Conservation (phyloP, 108 stramenopile genomes). For the Fragilariopsis cylindrus region DNA sequence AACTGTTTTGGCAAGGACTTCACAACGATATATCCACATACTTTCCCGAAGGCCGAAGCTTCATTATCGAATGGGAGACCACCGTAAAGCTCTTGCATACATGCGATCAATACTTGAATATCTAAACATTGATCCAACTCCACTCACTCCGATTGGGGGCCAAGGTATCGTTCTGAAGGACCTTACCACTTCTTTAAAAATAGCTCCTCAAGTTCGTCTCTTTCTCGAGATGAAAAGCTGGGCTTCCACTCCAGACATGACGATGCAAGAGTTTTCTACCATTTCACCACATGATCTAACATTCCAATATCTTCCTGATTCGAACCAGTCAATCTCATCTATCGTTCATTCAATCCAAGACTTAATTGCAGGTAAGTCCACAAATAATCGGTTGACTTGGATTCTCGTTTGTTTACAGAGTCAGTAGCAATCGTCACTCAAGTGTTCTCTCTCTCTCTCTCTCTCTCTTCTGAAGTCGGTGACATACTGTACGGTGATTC, state of each 20-base stretch:
- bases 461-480: slow-evolving; percentile 13
- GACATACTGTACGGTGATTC: slow-evolving; percentile 33
- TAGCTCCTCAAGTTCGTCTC: slow-evolving; percentile 6
- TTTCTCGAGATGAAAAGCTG: slow-evolving; percentile 7
- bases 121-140: slow-evolving; percentile 16
- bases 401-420: too few relatives aligned
- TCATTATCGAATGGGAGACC: slow-evolving; percentile 23
- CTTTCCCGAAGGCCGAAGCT: slow-evolving; percentile 9
- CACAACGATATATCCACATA: slow-evolving; percentile 18
- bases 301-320: background rate
- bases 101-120: slow-evolving; percentile 12
- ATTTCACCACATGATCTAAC: slow-evolving; percentile 7
- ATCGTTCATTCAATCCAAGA: slow-evolving; percentile 20
- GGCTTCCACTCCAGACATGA: slow-evolving; percentile 7
- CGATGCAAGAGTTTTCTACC: background rate
- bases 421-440: background rate
- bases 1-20: slow-evolving; percentile 12
- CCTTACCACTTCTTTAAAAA: background rate
- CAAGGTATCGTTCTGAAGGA: background rate
- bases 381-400: too few relatives aligned
- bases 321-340: background rate
- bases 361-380: slow-evolving; percentile 23
- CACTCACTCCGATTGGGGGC: background rate
- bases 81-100: slow-evolving; percentile 33
- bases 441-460: background rate